Conservation (phyloP, 1,284 basidiomycete genomes). For the Ganoderma multipileum region DNA sequence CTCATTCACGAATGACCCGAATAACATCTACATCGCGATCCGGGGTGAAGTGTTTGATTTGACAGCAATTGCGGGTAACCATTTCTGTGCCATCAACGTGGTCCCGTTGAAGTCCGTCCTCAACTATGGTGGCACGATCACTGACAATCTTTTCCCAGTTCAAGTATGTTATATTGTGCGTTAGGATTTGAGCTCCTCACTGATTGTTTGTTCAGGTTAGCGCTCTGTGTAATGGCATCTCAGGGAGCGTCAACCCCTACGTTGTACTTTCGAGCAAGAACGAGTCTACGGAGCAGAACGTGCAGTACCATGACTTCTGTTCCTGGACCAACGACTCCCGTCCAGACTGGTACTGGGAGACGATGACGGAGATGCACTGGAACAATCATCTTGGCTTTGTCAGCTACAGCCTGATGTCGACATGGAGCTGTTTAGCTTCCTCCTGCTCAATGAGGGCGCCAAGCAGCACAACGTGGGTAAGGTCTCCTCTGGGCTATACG, state of each 20-base stretch:
- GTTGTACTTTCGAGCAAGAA: conserved; percentile 77
- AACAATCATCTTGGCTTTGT: conserved; percentile 89
- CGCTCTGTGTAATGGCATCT: conserved; percentile 90
- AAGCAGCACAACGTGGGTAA: conserved; percentile 99
- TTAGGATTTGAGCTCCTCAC: background rate
- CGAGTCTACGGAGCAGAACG: conserved; percentile 72
- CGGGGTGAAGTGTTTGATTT: conserved; percentile 95
- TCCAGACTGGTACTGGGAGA: conserved; percentile 98
- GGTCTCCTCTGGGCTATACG: conserved; percentile 96
- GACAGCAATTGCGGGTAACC: conserved; percentile 62
- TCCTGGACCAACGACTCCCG: conserved; percentile 86
- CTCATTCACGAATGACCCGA: conserved; percentile 67
- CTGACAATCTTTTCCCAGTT: conserved; percentile 90
- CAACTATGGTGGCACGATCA: conserved; percentile 83
- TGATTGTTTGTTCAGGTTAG: conserved; percentile 65
- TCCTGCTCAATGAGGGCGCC: conserved; percentile 92
- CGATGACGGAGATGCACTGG: conserved; percentile 90
- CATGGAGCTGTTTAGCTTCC: conserved; percentile 94
- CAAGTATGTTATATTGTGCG: conserved; percentile 62
- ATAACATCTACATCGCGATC: conserved; percentile 83
- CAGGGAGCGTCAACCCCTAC: conserved; percentile 52
- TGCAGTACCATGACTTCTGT: conserved; percentile 97
- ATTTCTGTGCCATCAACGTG: conserved; percentile 75
- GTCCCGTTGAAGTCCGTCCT: conserved; percentile 79
- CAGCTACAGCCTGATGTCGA: conserved; percentile 90